phyloP scores from a whole-genome alignment of 1,284 basidiomycete genomes.

The Blastosporella zonata region DNA sequence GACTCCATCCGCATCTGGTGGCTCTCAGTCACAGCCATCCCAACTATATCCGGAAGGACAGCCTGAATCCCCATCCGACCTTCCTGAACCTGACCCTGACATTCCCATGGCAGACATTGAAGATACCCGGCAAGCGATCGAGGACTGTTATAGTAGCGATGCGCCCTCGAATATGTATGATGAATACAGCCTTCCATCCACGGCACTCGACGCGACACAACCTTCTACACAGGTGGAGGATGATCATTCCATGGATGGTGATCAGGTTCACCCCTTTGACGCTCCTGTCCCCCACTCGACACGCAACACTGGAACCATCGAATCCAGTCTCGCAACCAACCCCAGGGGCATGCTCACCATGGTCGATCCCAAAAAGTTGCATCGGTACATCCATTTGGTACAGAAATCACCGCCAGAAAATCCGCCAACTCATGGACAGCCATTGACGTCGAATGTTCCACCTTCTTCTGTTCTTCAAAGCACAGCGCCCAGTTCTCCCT shows the following conservation, averaged over 20 bases:
- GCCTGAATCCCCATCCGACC: not conserved
- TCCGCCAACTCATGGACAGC: conserved; percentile 4
- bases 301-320: conserved; percentile 1
- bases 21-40: conserved; percentile 30
- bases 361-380: conserved; percentile 27
- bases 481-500: not conserved
- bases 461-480: conserved; percentile 3
- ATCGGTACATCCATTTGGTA: conserved; percentile 25
- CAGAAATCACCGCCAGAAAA: not conserved
- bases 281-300: conserved; percentile 2
- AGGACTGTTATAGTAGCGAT: conserved; percentile 25
- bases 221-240: conserved; percentile 30
- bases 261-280: conserved; percentile 10
- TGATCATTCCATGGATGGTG: conserved; percentile 8
- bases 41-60: conserved; percentile 14
- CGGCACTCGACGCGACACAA: conserved; percentile 24
- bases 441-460: not conserved
- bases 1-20: conserved; percentile 41
- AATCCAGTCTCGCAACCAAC: conserved; percentile 18
- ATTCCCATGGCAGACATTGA: conserved; percentile 2
- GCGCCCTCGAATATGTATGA: conserved; percentile 28
- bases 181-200: conserved; percentile 17
- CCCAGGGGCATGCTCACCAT: conserved; percentile 26
- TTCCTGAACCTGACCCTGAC: conserved; percentile 1
- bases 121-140: conserved; percentile 15